These are phyloP conservation scores for Diaporthe nobilis DNA, from an alignment of 2,329 filamentous ascomycete species.

Conservation along the genomic window DNA sequence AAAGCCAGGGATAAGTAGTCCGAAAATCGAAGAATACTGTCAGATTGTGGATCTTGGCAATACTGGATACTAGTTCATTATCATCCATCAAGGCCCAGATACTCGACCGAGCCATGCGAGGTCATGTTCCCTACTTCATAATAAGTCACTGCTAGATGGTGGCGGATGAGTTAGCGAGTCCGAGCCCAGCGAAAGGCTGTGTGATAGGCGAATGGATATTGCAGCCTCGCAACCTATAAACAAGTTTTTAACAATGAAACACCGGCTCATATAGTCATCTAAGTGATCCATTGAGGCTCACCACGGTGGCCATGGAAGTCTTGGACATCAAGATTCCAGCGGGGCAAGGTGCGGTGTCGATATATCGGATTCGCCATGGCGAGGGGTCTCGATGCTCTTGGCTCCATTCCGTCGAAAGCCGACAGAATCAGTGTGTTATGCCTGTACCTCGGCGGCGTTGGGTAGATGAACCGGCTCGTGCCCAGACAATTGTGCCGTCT, in stretches of 20 bases:
- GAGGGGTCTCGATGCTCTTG: not conserved
- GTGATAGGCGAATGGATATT: not conserved
- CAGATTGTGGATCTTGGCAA: too few species aligned
- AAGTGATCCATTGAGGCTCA: not conserved
- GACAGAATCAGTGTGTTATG: not conserved
- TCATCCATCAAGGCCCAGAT: not conserved
- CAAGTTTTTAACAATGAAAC: not conserved
- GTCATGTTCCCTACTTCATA: not conserved
- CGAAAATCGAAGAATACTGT: too few species aligned
- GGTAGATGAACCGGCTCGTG: not conserved
- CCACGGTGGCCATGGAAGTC: not conserved
- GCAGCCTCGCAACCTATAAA: not conserved
- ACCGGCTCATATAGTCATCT: not conserved
- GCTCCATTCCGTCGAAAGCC: not conserved
- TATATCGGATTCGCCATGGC: not conserved
- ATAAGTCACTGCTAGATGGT: not conserved
- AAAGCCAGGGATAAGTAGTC: too few species aligned
- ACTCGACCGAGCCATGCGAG: too few species aligned
- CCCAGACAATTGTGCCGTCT: constrained; percentile 16
- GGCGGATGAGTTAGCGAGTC: not conserved
- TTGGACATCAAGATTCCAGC: not conserved
- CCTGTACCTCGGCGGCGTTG: constrained; percentile 8
- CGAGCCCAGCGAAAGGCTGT: not conserved
- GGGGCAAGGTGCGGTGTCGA: not conserved
- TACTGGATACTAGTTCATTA: too few species aligned